Evolutionary conservation across 2,329 filamentous ascomycete genomes (phyloP).

Genomic region (Botrytis fabae): DNA sequence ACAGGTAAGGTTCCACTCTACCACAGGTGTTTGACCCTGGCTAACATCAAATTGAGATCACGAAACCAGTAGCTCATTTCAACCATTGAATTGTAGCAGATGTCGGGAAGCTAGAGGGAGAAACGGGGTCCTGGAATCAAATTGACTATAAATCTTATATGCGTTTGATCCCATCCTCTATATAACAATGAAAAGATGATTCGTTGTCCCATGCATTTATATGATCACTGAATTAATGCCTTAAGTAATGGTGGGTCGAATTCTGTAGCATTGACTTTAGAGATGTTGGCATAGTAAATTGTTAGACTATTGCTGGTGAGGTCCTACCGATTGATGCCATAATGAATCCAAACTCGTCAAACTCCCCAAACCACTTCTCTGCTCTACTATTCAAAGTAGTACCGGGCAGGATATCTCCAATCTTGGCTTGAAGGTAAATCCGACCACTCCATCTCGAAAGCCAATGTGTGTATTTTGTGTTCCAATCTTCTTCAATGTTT

Average conservation of each 20-base stretch:
- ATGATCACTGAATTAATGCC: not conserved
- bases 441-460: not conserved
- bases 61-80: not conserved
- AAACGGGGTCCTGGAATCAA: not conserved
- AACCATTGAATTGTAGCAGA: not conserved
- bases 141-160: not conserved
- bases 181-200: not conserved
- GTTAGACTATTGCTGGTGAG: accelerated
- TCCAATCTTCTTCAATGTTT: not conserved
- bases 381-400: not conserved
- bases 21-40: not conserved
- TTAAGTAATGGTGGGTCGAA: not conserved
- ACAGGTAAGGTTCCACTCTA: not conserved
- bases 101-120: not conserved
- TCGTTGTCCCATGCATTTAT: not conserved
- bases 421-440: not conserved
- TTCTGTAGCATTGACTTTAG: not conserved
- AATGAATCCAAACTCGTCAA: not conserved
- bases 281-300: not conserved
- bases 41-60: not conserved
- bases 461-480: not conserved
- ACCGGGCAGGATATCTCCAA: not conserved
- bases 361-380: not conserved
- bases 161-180: not conserved
- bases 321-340: not conserved